A percentile compares a stretch with the other conserved stretches of the same genome.
These are phyloP conservation scores for Lomentospora prolificans DNA, from an alignment of 2,329 filamentous ascomycete genomes.

Conservation along the genomic window DNA sequence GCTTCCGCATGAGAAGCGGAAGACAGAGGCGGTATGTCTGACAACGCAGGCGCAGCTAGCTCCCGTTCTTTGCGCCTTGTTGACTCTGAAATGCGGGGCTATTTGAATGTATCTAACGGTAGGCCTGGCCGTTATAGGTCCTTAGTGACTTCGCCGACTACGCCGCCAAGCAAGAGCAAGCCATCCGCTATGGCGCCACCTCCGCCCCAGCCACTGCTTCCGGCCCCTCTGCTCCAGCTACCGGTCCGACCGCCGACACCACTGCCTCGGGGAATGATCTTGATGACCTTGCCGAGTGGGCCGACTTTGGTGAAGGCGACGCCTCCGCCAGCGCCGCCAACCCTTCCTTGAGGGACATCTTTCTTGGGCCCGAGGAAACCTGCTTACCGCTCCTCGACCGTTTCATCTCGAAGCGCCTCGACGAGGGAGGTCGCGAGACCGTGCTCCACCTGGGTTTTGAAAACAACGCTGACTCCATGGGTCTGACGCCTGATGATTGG, in stretches of 20 bases:
- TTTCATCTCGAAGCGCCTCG: constrained; percentile 58
- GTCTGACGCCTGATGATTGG: constrained; percentile 66
- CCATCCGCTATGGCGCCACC: constrained; percentile 43
- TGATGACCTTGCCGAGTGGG: constrained; percentile 73
- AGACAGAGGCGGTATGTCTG: constrained; percentile 67
- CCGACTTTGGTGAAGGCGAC: constrained; percentile 59
- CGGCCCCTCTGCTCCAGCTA: constrained; percentile 12
- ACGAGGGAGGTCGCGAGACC: constrained; percentile 79
- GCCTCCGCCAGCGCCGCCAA: constrained; percentile 53
- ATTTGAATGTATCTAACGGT: neutral
- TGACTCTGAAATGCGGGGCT: too few species aligned
- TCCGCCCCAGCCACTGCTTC: constrained; percentile 19
- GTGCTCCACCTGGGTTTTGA: constrained; percentile 90
- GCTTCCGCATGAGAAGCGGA: constrained; percentile 68
- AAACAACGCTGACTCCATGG: constrained; percentile 79
- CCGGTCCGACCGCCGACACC: constrained; percentile 17
- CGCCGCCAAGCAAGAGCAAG: constrained; percentile 79
- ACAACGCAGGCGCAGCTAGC: too few species aligned
- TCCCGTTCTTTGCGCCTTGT: too few species aligned
- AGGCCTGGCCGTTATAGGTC: constrained; percentile 35
- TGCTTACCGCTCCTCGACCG: constrained; percentile 53
- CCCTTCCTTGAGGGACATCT: constrained; percentile 63
- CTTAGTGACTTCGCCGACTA: constrained; percentile 97
- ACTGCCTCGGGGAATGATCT: constrained; percentile 54
- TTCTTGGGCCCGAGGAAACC: constrained; percentile 55